Conservation (phyloP, 495 filamentous ascomycete species). For the Chlorociboria aeruginascens region DNA sequence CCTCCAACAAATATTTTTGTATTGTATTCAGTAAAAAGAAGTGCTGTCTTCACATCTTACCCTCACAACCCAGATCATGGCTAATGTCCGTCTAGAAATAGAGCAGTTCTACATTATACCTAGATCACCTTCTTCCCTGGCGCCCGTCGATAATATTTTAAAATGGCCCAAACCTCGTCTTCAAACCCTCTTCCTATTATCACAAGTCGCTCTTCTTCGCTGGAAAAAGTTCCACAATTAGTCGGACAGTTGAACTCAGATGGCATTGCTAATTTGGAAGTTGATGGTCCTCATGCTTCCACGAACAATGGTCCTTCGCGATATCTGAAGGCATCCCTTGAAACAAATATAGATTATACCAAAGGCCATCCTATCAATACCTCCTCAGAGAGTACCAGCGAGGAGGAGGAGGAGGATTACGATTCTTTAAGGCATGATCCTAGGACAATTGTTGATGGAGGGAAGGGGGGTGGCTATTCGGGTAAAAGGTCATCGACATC, state of each 20-base stretch:
- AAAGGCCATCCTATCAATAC: constrained; percentile 1
- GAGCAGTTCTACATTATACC: too few relatives aligned
- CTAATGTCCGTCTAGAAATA: too few relatives aligned
- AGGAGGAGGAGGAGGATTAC: constrained; percentile 20
- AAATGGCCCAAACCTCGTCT: constrained; percentile 2
- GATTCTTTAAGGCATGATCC: constrained; percentile 19
- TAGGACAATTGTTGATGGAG: constrained; percentile 13
- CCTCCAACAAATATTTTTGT: too few relatives aligned
- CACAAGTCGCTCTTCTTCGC: constrained; percentile 4
- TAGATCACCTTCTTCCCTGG: too few relatives aligned
- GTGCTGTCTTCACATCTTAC: too few relatives aligned
- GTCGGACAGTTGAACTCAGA: constrained; percentile 12
- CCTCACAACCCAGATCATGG: too few relatives aligned
- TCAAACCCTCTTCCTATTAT: neutral
- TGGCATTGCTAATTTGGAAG: constrained; percentile 10
- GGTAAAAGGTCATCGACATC: neutral
- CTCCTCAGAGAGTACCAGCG: constrained; percentile 17
- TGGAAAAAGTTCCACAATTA: constrained; percentile 10
- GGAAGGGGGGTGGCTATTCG: constrained; percentile 12
- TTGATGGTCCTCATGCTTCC: neutral
- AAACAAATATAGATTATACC: neutral
- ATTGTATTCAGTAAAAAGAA: too few relatives aligned
- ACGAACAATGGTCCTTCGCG: constrained; percentile 2
- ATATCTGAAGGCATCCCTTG: constrained; percentile 12
- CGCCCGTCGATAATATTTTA: neutral